Evolutionary conservation across 202 grass and related monocot species (phyloP), one percentile per base, ranked within the genome.

Genomic region (Digitaria exilis): DNA sequence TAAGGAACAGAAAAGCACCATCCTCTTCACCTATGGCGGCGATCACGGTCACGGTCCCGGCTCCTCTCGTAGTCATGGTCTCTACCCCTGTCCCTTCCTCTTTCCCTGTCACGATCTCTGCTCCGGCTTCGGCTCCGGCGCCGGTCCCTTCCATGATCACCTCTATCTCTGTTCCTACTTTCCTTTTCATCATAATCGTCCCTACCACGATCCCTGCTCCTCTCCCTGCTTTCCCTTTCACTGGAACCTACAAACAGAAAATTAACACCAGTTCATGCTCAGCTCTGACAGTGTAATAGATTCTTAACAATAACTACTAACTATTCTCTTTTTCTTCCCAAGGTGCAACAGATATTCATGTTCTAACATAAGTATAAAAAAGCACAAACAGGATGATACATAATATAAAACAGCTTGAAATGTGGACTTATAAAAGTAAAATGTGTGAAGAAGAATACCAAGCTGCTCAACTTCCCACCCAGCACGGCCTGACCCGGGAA

Each of bases 381-480:
- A 80, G 41, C 35, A 63, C 21, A 29, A 44, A 19, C 44, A 65
- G 9, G 44, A 82, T 8, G 1, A 19, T 21, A 79, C 21, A 79
- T 32, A 54, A 32, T 71, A 30, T 18, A 7, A 19, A 80, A 80
- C 49, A 72, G 21, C 31, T 0, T 17, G 2, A 45, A 46, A 78
- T 1, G 48, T n/a, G 45, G 37, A 58, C 2, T 17, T 28, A 54
- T 54, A 1, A 75, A 59, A 61, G 24, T 6, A 82, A 32, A 34
- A 4, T 10, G 29, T 19, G 50, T 57, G 35, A 29, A 59, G 21
- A 52, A 15, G 64, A 60, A 83, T 95, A 94, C 93, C 96, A 76
- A 79, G 48, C 29, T 90, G 91, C 75, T 96, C 96, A 26, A 84
- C 81, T 52, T 90, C 96, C 91, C 87, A 94, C 81, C 91, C 96